A percentile compares a stretch with the other conserved stretches of the same genome.
Evolutionary conservation across 345 rosid species (phyloP).

Genomic region (Pseudoturritis turrita): DNA sequence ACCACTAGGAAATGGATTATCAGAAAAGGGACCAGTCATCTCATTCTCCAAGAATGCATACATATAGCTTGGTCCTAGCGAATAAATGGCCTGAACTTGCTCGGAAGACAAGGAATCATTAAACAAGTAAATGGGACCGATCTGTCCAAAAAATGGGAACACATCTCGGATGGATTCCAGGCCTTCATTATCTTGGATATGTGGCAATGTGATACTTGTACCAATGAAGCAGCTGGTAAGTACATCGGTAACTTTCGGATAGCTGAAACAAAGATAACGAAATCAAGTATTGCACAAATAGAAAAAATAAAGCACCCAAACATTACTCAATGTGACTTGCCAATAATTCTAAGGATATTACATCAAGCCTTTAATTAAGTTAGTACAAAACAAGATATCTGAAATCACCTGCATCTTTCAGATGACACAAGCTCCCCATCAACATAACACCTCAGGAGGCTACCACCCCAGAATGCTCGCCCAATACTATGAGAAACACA

Average conservation of each 20-base stretch:
- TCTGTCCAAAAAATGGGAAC: slow-evolving; percentile 77
- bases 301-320: slow-evolving; percentile 4
- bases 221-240: slow-evolving; percentile 77
- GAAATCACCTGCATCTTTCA: slow-evolving; percentile 88
- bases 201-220: slow-evolving; percentile 50
- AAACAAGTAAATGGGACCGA: slow-evolving; percentile 88
- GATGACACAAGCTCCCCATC: slow-evolving; percentile 86
- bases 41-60: slow-evolving; percentile 87
- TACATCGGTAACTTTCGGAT: slow-evolving; percentile 79
- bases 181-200: slow-evolving; percentile 51
- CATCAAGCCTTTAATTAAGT: slow-evolving; percentile 1
- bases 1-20: slow-evolving; percentile 62
- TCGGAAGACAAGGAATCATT: slow-evolving; percentile 79
- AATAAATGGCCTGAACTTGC: slow-evolving; percentile 71
- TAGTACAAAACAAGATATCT: not conserved
- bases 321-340: not conserved
- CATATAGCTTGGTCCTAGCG: slow-evolving; percentile 95
- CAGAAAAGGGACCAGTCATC: slow-evolving; percentile 44
- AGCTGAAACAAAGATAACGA: slow-evolving; percentile 47
- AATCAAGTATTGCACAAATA: not conserved
- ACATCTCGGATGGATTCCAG: slow-evolving; percentile 46
- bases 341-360: slow-evolving; percentile 16
- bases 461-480: slow-evolving; percentile 96
- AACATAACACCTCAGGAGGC: slow-evolving; percentile 75
- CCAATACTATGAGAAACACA: slow-evolving; percentile 87